These are phyloP conservation scores for Trichoderma atrobrunneum DNA, from an alignment of 2,329 filamentous ascomycete species.

Conservation along the genomic window DNA sequence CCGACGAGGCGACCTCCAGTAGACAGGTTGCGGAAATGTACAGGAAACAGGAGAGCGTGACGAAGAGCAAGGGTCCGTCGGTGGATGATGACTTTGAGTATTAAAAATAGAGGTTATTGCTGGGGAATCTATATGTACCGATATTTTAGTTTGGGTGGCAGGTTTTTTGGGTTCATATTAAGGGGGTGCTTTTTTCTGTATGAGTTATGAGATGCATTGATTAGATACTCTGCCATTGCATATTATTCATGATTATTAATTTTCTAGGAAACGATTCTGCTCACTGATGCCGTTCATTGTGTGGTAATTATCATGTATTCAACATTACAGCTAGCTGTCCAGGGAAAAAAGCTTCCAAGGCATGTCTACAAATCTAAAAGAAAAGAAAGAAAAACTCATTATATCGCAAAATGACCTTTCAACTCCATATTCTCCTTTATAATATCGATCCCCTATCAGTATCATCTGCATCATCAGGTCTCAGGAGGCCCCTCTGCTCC, in stretches of 20 bases:
- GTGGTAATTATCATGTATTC: not conserved
- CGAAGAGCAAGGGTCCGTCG: slow-evolving; percentile 78
- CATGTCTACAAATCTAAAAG: not conserved
- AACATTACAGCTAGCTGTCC: not conserved
- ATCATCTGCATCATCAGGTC: slow-evolving; percentile 36
- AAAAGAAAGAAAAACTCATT: not conserved
- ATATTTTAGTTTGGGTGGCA: not conserved
- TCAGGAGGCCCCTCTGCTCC: slow-evolving; percentile 45
- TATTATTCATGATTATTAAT: not conserved
- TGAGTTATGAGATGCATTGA: slow-evolving; percentile 9
- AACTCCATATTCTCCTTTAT: slow-evolving; percentile 23
- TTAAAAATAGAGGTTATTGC: slow-evolving; percentile 40
- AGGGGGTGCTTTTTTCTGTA: not conserved
- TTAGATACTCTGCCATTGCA: not conserved
- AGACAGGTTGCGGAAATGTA: slow-evolving; percentile 96
- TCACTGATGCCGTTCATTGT: not conserved
- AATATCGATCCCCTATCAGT: slow-evolving; percentile 26
- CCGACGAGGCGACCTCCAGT: slow-evolving; percentile 81
- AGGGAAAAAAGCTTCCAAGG: not conserved
- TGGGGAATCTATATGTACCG: not conserved
- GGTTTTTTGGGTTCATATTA: not conserved
- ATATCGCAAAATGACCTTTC: not conserved
- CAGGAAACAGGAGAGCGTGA: slow-evolving; percentile 84
- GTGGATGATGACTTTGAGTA: slow-evolving; percentile 99
- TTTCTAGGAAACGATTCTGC: not conserved